Evolutionary conservation across 2,329 filamentous ascomycete species (phyloP).

Genomic region (Domatiomyces catenatus): DNA sequence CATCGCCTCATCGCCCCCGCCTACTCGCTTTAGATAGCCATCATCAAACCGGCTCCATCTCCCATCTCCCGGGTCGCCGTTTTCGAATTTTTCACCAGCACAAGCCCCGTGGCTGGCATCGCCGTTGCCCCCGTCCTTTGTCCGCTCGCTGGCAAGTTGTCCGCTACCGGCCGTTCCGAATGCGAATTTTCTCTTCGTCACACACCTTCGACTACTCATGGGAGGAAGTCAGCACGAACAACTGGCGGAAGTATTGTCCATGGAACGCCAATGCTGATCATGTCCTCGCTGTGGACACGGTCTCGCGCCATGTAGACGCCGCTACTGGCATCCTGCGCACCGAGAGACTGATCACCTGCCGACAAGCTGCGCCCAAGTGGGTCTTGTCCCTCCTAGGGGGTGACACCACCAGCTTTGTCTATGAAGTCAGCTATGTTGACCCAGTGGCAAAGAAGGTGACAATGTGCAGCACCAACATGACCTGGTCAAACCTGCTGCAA

Average conservation of each 20-base stretch:
- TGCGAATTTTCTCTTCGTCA: slow-evolving; percentile 90
- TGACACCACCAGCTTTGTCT: slow-evolving; percentile 71
- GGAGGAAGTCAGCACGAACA: slow-evolving; percentile 93
- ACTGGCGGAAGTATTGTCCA: slow-evolving; percentile 97
- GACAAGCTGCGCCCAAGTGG: slow-evolving; percentile 35
- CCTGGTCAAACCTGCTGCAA: slow-evolving; percentile 74
- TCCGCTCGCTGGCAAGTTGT: background rate
- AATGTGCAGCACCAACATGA: slow-evolving; percentile 92
- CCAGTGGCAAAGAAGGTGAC: slow-evolving; percentile 70
- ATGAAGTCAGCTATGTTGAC: slow-evolving; percentile 92
- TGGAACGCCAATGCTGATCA: slow-evolving; percentile 99
- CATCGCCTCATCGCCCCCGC: background rate
- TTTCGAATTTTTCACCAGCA: background rate
- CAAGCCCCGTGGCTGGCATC: background rate
- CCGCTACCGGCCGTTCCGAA: slow-evolving; percentile 27
- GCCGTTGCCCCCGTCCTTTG: no score
- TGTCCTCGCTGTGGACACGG: slow-evolving; percentile 86
- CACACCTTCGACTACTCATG: slow-evolving; percentile 95
- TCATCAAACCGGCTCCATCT: background rate
- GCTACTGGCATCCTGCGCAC: slow-evolving; percentile 55
- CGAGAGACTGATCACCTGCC: slow-evolving; percentile 44
- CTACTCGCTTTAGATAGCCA: background rate
- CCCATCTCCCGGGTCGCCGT: background rate
- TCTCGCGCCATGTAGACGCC: slow-evolving; percentile 55
- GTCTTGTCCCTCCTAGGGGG: slow-evolving; percentile 65